Evolutionary conservation across 768 basidiomycete species (phyloP).

Genomic region (Xerocomellus amylosporus): DNA sequence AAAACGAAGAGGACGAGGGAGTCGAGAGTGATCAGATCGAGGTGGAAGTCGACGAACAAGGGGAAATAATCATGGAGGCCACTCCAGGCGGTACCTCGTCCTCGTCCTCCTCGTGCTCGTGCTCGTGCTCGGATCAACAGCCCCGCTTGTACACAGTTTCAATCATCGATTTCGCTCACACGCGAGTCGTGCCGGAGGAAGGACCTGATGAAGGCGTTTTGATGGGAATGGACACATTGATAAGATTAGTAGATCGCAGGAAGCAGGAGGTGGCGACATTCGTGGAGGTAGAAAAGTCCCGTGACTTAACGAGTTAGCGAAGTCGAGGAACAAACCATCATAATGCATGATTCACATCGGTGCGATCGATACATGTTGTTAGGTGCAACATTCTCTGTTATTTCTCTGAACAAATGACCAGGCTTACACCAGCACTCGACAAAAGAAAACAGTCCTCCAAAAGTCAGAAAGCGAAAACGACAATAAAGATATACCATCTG

Average conservation of each 20-base stretch:
- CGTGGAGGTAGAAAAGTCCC: neutral
- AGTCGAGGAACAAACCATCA: neutral
- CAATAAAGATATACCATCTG: conserved; percentile 7
- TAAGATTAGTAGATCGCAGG: conserved; percentile 58
- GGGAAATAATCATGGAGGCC: conserved; percentile 22
- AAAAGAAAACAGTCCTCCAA: conserved; percentile 1
- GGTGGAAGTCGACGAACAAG: conserved; percentile 32
- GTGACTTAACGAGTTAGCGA: neutral
- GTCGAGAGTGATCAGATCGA: conserved; percentile 42
- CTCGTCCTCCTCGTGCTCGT: conserved; percentile 41
- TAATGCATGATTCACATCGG: neutral
- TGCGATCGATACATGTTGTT: neutral
- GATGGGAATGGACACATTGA: conserved; percentile 65
- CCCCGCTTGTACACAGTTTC: conserved; percentile 53
- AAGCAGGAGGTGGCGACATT: conserved; percentile 40
- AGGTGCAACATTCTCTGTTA: neutral
- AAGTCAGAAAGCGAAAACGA: neutral
- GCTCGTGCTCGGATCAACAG: conserved; percentile 26
- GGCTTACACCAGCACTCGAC: neutral
- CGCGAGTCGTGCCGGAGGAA: conserved; percentile 58
- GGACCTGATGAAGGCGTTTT: conserved; percentile 82
- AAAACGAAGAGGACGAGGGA: conserved; percentile 36
- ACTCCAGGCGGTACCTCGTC: conserved; percentile 11
- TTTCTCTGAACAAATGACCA: neutral
- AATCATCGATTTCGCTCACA: conserved; percentile 95